A percentile compares a stretch with the other conserved stretches of the same genome.
phyloP scores from a whole-genome alignment of 2,329 filamentous ascomycete genomes.

The Elsinoe fawcettii region DNA sequence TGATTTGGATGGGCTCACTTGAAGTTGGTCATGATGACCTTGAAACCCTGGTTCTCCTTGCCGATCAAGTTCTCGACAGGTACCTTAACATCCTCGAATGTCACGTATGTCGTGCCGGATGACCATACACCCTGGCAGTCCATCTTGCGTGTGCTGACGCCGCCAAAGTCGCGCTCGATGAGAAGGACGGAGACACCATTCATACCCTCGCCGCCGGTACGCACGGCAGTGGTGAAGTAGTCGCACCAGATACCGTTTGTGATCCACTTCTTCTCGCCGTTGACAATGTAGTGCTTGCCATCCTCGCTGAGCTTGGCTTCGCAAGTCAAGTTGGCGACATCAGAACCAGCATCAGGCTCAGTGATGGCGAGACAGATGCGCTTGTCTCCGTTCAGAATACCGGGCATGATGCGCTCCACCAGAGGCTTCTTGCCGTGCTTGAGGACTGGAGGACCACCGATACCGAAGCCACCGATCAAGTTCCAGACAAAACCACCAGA shows the following conservation, averaged over 20 bases:
- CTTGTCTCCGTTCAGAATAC: constrained; percentile 85
- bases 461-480: constrained; percentile 90
- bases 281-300: constrained; percentile 98
- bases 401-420: constrained; percentile 79
- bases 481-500: constrained; percentile 97
- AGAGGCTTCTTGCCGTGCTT: constrained; percentile 85
- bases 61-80: constrained; percentile 98
- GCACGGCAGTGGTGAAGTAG: constrained; percentile 95
- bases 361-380: constrained; percentile 96
- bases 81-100: constrained; percentile 98
- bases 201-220: constrained; percentile 81
- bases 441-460: constrained; percentile 82
- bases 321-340: constrained; percentile 91
- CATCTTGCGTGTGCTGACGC: constrained; percentile 90
- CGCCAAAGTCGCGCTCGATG: constrained; percentile 76
- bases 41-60: constrained; percentile 97
- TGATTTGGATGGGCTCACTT: constrained; percentile 16
- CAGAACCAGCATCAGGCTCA: constrained; percentile 85
- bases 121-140: constrained; percentile 98
- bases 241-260: constrained; percentile 89
- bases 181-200: constrained; percentile 84
- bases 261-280: constrained; percentile 99
- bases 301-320: constrained; percentile 92
- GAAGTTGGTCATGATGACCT: constrained; percentile 99
- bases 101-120: constrained; percentile 91